These are phyloP conservation scores for Polychaeton citri DNA, from an alignment of 2,329 filamentous ascomycete species.

Conservation along the genomic window DNA sequence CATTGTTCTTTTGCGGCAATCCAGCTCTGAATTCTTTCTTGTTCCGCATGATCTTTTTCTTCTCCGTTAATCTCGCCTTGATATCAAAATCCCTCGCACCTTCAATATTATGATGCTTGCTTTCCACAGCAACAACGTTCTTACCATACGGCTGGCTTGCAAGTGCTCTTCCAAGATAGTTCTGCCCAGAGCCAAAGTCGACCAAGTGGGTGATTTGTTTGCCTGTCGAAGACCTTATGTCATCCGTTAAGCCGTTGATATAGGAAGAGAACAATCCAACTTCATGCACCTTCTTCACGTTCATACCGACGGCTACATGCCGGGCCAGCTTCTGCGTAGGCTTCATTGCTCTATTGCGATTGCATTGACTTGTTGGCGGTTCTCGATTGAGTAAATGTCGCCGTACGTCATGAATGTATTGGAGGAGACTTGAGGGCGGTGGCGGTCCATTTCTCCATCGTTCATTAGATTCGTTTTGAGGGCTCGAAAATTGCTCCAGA, in stretches of 20 bases:
- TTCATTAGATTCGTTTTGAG: slow-evolving; percentile 1
- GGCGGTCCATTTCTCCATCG: slow-evolving; percentile 30
- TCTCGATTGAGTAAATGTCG: slow-evolving; percentile 46
- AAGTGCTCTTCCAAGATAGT: slow-evolving; percentile 81
- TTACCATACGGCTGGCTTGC: slow-evolving; percentile 76
- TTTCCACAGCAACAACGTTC: slow-evolving; percentile 82
- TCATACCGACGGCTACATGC: slow-evolving; percentile 79
- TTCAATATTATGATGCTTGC: slow-evolving; percentile 70
- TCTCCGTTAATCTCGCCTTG: slow-evolving; percentile 61
- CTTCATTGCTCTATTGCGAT: slow-evolving; percentile 17
- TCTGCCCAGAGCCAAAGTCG: slow-evolving; percentile 93
- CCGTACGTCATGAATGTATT: slow-evolving; percentile 61
- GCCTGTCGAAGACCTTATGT: slow-evolving; percentile 35
- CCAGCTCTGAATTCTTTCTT: slow-evolving; percentile 60
- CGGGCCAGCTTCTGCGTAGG: slow-evolving; percentile 47
- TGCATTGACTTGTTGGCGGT: slow-evolving; percentile 29
- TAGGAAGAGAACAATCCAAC: slow-evolving; percentile 84
- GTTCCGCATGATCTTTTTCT: slow-evolving; percentile 61
- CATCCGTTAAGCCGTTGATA: slow-evolving; percentile 51
- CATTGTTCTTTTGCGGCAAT: no score
- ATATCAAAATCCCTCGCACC: slow-evolving; percentile 77
- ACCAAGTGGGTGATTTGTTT: slow-evolving; percentile 66
- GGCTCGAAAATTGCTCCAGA: slow-evolving; percentile 33
- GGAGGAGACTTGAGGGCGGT: slow-evolving; percentile 46
- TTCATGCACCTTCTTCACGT: slow-evolving; percentile 88